Evolutionary conservation across 2,329 filamentous ascomycete species (phyloP).

Genomic region (Ploettnerulaceae sp.): DNA sequence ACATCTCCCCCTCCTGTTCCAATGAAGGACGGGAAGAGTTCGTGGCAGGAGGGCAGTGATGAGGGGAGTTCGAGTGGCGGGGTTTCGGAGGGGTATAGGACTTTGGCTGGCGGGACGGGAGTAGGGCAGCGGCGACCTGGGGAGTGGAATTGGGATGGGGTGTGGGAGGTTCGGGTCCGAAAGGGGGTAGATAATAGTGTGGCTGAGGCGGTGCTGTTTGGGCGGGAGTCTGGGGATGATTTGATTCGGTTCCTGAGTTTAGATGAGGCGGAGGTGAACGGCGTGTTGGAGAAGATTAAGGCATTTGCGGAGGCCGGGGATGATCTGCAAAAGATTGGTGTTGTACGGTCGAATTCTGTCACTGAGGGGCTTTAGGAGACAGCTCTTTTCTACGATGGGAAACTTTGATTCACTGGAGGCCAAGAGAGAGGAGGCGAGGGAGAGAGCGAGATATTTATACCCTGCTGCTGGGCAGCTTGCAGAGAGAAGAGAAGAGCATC

Average conservation of each 20-base stretch:
- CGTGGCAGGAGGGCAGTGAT: slow-evolving; percentile 12
- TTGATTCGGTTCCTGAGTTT: slow-evolving; percentile 65
- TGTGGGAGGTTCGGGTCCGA: slow-evolving; percentile 87
- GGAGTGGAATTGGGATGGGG: slow-evolving; percentile 97
- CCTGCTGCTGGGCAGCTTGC: slow-evolving; percentile 9
- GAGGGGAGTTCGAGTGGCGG: slow-evolving; percentile 12
- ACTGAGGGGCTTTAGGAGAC: too few relatives aligned
- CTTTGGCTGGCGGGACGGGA: slow-evolving; percentile 20
- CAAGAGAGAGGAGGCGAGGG: slow-evolving; percentile 27
- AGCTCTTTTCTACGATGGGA: too few relatives aligned
- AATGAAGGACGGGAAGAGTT: not conserved
- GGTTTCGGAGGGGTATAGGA: slow-evolving; percentile 18
- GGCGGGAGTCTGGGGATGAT: slow-evolving; percentile 61
- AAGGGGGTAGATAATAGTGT: slow-evolving; percentile 72
- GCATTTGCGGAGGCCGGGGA: slow-evolving; percentile 42
- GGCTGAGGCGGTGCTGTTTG: slow-evolving; percentile 76
- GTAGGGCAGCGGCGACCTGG: slow-evolving; percentile 52
- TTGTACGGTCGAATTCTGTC: too few relatives aligned
- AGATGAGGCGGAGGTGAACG: slow-evolving; percentile 54
- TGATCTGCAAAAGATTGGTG: slow-evolving; percentile 24
- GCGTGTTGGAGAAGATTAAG: slow-evolving; percentile 53
- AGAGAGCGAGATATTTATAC: slow-evolving; percentile 1
- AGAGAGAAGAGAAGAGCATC: too few relatives aligned
- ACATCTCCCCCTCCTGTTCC: not conserved
- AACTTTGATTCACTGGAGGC: too few relatives aligned